Conservation (phyloP, 169 alveolate genomes). For the Babesia bovis region DNA sequence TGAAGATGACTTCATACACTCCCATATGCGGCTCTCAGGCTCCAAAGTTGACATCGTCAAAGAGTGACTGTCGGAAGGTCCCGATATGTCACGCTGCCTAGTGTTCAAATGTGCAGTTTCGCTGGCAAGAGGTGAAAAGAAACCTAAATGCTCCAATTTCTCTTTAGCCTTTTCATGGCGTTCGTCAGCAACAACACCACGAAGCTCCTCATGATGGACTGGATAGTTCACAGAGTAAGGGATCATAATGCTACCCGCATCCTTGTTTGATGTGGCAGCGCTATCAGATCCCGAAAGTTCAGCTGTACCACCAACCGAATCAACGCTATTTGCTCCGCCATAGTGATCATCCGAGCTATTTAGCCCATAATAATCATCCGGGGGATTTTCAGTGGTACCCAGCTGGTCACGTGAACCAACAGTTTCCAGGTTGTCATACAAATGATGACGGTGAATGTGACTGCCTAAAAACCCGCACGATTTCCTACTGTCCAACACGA, state of each 20-base stretch:
- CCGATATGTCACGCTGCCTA: not conserved
- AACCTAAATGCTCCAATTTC: conserved; percentile 40
- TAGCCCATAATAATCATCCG: too few relatives aligned
- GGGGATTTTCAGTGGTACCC: too few relatives aligned
- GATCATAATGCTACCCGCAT: conserved; percentile 49
- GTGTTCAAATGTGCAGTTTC: not conserved
- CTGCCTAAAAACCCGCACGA: too few relatives aligned
- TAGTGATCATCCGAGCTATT: too few relatives aligned
- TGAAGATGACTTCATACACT: conserved; percentile 32
- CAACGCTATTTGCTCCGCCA: too few relatives aligned
- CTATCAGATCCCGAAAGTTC: not conserved
- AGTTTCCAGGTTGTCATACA: too few relatives aligned
- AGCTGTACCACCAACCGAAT: too few relatives aligned
- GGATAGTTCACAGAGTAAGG: conserved; percentile 63
- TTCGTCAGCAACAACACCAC: conserved; percentile 1
- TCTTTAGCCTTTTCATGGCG: conserved; percentile 47
- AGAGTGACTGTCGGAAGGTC: conserved; percentile 23
- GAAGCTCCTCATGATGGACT: conserved; percentile 35
- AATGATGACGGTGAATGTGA: too few relatives aligned
- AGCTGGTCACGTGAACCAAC: too few relatives aligned
- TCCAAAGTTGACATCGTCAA: conserved; percentile 30
- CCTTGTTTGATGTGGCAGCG: not conserved
- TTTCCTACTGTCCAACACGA: too few relatives aligned
- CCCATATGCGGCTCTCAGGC: conserved; percentile 33
- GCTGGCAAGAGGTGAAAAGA: conserved; percentile 14